phyloP scores from a whole-genome alignment of 805 yeast species.

The Cyberlindnera euphorbiae region DNA sequence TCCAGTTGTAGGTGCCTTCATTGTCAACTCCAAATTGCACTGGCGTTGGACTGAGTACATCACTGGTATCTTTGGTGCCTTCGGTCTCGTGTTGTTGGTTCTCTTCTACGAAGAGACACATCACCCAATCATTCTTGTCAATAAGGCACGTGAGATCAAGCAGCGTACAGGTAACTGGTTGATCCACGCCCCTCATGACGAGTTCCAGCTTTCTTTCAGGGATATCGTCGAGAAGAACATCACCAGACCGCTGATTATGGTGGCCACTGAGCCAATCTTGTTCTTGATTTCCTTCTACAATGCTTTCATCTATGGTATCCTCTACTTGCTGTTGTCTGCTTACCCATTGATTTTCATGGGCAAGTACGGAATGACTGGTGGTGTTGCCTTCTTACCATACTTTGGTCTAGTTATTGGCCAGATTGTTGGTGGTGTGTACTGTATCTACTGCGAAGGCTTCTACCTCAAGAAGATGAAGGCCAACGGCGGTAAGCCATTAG shows the following conservation, averaged over 20 bases:
- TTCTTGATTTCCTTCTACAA: slow-evolving; percentile 65
- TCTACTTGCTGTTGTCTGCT: slow-evolving; percentile 70
- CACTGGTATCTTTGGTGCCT: slow-evolving; percentile 54
- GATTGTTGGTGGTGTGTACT: slow-evolving; percentile 48
- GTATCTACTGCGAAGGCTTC: slow-evolving; percentile 48
- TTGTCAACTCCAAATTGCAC: slow-evolving; percentile 54
- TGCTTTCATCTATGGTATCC: slow-evolving; percentile 75
- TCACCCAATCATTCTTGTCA: slow-evolving; percentile 58
- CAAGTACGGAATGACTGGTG: slow-evolving; percentile 58
- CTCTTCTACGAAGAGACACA: slow-evolving; percentile 61
- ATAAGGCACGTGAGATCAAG: slow-evolving; percentile 59
- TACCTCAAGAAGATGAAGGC: slow-evolving; percentile 42
- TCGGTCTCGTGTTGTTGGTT: slow-evolving; percentile 34
- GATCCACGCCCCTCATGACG: slow-evolving; percentile 69
- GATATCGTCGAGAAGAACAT: slow-evolving; percentile 57
- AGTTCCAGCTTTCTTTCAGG: slow-evolving; percentile 46
- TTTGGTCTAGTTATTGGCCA: slow-evolving; percentile 70
- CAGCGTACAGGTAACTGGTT: slow-evolving; percentile 78
- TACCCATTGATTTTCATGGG: slow-evolving; percentile 64
- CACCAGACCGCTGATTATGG: slow-evolving; percentile 59
- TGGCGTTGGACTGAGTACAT: slow-evolving; percentile 85
- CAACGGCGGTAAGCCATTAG: slow-evolving; percentile 59
- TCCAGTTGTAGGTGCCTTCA: slow-evolving; percentile 74
- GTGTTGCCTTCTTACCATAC: slow-evolving; percentile 76
- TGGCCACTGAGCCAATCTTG: slow-evolving; percentile 66